Evolutionary conservation across 2,329 filamentous ascomycete species (phyloP), one percentile per base, ranked within the genome.

Genomic region (Fusarium pseudograminearum): DNA sequence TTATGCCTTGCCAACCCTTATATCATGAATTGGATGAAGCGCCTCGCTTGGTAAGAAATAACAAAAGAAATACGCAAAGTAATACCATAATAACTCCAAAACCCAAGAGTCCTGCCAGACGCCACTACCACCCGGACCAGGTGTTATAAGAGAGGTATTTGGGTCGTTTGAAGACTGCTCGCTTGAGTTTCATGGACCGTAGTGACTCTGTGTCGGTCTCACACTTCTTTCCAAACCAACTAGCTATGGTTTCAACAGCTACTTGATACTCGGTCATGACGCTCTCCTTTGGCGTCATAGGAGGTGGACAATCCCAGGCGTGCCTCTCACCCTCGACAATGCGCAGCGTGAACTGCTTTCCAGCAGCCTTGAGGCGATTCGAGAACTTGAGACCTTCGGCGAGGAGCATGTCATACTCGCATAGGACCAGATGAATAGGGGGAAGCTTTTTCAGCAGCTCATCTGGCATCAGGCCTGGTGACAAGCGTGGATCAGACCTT

Each of bases 381-480:
- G 87, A 84, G 67, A 94, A 90, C 7, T 83, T 81, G 63, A 90
- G 80, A 14, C 87, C 88, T 73, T 90, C 88, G 3, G 79, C 80
- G 12, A 88, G 82, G n/a, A 90, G 77, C 87, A 90, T 90, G 74
- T 90, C 87, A 76, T 84, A 87, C 78, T 91, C 89, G 78, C 89
- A 91, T 4, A 89, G 84, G 71, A 86, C 87, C 42, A 90, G 78
- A 20, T 90, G 81, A 4, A 90, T 77, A 18, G 85, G 84, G 1
- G 84, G 80, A 4, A 89, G 83, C 40, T 87, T 80, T 14, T 79
- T 78, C 5, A 90, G 71, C n/a, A 86, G 71, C 30, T 83, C 81
- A 67, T 88, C 84, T 1, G 83, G 76, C 59, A 89, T 88, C 10
- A 87, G 81, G 5, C 83, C 85, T 0, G 89, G 89, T 0, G 87